Evolutionary conservation across 345 rosid species (phyloP), one percentile per base, ranked within the genome.

Genomic region (Heritiera fomes): DNA sequence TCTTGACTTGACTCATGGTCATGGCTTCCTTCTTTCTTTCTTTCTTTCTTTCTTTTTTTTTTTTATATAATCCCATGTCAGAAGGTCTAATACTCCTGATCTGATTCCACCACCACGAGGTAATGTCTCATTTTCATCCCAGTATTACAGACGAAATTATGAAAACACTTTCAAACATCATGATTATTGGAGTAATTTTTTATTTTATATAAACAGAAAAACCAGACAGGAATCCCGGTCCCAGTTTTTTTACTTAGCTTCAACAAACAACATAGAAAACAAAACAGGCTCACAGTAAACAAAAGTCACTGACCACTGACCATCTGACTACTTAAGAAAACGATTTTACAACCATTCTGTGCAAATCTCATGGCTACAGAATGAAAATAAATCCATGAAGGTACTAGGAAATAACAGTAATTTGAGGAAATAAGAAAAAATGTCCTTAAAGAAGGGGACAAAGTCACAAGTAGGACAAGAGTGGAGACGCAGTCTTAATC

Each of bases 381-480:
- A 7, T 23, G 30, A 49, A 49, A 23, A 23, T 23, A 23, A 23
- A 23, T 1, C 38, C 17, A n/a, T 45, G 56, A 46, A 55, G 50
- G 49, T 73, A 73, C 75, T 50, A 73, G 17, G 12, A 34, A 34
- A 0, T 10, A 53, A 72, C 62, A 53, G 75, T 53, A 38, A 34
- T 34, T 8, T 34, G 43, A 74, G 66, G 66, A 14, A 20, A 41
- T n/a, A 74, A 59, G 77, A 58, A 74, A 40, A 74, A 41, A 38
- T 58, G 77, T 58, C 66, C 53, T n/a, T 40, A 74, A 74, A 74
- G 77, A 74, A 59, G 66, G 77, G 66, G 77, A 74, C 77, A 74
- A 59, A 74, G 12, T 58, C 77, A 14, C 32, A 28, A 38, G 66
- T 6, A n/a, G 52, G 64, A 40, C 65, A 56, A n/a, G 11, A 58